Conservation (phyloP, 2,329 filamentous ascomycete genomes). For the Periconia sp. region DNA sequence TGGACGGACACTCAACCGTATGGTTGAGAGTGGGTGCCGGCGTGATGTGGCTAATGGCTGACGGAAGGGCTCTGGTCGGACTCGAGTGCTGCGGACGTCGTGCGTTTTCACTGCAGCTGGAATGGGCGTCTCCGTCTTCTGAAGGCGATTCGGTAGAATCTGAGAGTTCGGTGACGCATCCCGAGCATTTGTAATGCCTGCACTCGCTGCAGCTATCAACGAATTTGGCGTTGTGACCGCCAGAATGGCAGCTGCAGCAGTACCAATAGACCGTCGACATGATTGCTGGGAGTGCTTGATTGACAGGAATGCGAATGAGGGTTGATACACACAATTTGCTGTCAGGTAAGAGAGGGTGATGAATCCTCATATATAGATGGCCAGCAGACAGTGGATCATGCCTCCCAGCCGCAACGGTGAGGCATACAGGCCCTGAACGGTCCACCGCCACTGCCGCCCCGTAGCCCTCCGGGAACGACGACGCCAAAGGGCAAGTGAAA, state of each 20-base stretch:
- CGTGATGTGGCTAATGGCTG: too few species aligned
- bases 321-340: not conserved
- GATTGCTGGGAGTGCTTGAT: not conserved
- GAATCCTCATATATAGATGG: constrained; percentile 1
- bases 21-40: too few species aligned
- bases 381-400: not conserved
- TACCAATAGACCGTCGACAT: constrained; percentile 5
- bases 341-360: not conserved
- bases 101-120: too few species aligned
- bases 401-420: not conserved
- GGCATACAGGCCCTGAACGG: too few species aligned
- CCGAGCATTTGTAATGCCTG: not conserved
- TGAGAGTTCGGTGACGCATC: too few species aligned
- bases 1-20: too few species aligned
- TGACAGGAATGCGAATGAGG: too few species aligned
- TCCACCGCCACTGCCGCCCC: too few species aligned
- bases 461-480: constrained; percentile 6
- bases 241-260: constrained; percentile 6
- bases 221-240: constrained; percentile 1
- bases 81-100: too few species aligned
- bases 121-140: too few species aligned
- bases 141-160: too few species aligned
- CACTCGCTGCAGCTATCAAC: not conserved
- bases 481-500: not conserved
- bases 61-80: too few species aligned